phyloP scores from a whole-genome alignment of 345 rosid species.

The Camelina hispida region DNA sequence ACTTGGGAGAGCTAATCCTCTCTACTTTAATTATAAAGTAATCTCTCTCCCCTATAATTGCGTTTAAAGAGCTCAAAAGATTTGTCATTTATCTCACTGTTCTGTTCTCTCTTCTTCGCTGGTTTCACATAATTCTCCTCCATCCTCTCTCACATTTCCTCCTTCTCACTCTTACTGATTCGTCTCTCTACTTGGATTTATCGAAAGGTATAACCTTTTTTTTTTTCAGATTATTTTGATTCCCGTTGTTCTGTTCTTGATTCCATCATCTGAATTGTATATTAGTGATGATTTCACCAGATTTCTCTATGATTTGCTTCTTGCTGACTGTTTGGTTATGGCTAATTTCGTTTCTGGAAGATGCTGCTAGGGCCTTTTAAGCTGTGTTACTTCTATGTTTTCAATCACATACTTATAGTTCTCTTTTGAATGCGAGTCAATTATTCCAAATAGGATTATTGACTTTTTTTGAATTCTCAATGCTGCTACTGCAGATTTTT shows the following conservation, averaged over 20 bases:
- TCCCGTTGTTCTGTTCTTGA: not conserved
- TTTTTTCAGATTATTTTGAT: not conserved
- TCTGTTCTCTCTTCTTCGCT: not conserved
- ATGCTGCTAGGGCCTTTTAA: not conserved
- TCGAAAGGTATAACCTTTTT: not conserved
- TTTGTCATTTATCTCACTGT: not conserved
- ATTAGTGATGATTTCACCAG: too few species aligned
- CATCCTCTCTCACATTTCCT: not conserved
- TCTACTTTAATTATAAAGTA: too few species aligned
- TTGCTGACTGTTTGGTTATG: too few species aligned
- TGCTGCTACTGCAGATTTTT: not conserved
- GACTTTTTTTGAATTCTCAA: not conserved
- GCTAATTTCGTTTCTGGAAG: not conserved
- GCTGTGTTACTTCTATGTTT: not conserved
- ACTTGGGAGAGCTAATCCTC: slow-evolving; percentile 21
- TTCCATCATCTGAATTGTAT: not conserved
- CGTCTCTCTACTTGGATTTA: not conserved
- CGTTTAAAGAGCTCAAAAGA: slow-evolving; percentile 1
- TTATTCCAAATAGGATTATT: not conserved
- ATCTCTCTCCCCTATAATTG: not conserved
- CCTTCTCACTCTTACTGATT: not conserved
- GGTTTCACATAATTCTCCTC: not conserved
- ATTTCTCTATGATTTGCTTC: too few species aligned
- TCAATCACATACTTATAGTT: not conserved
- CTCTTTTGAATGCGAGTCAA: not conserved